Percentiles rank a stretch among this genome's conserved stretches.
Conservation (phyloP, 2,329 filamentous ascomycete genomes). For the Tolypocladium endophyticum region DNA sequence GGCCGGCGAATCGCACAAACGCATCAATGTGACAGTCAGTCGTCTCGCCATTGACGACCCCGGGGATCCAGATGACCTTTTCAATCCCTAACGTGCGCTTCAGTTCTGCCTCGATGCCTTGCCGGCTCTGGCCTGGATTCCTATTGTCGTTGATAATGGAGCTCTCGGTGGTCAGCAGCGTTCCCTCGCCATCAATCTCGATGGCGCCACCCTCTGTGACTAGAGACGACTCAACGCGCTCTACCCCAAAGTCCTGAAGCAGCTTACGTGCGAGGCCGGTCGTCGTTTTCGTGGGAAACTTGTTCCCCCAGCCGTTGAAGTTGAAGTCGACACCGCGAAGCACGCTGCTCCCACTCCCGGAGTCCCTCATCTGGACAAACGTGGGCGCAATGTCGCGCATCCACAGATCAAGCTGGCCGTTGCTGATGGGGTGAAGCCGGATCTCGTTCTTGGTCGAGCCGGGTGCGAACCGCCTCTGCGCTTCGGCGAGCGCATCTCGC, state of each 20-base stretch:
- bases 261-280: slow-evolving; percentile 6
- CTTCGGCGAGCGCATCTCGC: slow-evolving; percentile 5
- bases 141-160: slow-evolving; percentile 17
- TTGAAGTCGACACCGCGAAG: slow-evolving; percentile 11
- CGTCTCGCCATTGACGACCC: slow-evolving; percentile 9
- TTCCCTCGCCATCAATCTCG: slow-evolving; percentile 17
- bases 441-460: slow-evolving; percentile 3
- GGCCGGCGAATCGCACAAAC: slow-evolving; percentile 13
- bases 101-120: slow-evolving; percentile 12
- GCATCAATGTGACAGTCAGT: slow-evolving; percentile 20
- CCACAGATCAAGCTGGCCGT: slow-evolving; percentile 13
- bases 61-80: slow-evolving; percentile 18
- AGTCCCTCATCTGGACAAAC: slow-evolving; percentile 7
- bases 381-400: slow-evolving; percentile 16
- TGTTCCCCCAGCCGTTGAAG: slow-evolving; percentile 19
- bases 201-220: slow-evolving; percentile 15
- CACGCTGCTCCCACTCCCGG: not conserved
- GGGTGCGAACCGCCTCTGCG: slow-evolving; percentile 2
- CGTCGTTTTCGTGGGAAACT: slow-evolving; percentile 5
- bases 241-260: not conserved
- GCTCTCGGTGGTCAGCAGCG: slow-evolving; percentile 16
- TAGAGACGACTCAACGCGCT: slow-evolving; percentile 2
- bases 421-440: slow-evolving; percentile 2
- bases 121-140: slow-evolving; percentile 10
- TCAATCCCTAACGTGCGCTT: slow-evolving; percentile 9